phyloP scores from a whole-genome alignment of 106 monocot species.

The Apostasia shenzhenica region DNA sequence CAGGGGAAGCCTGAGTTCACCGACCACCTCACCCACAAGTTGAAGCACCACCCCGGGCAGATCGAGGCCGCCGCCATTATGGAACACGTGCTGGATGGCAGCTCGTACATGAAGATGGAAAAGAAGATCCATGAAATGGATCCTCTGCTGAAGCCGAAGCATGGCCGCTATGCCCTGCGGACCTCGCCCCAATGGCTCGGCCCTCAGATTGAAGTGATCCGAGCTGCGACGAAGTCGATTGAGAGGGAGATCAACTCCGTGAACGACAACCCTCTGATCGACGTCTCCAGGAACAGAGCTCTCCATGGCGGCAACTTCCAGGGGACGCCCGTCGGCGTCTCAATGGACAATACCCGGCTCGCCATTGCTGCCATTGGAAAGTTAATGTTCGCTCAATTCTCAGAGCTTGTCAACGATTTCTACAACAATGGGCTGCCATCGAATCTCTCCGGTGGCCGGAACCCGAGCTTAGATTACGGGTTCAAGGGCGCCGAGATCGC shows the following conservation, averaged over 20 bases:
- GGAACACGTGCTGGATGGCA: conserved; percentile 78
- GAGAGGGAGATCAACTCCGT: conserved; percentile 97
- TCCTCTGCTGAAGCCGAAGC: conserved; percentile 69
- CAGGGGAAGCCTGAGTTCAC: conserved; percentile 93
- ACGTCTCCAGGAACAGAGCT: conserved; percentile 76
- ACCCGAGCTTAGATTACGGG: conserved; percentile 96
- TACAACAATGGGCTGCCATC: conserved; percentile 96
- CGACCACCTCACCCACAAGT: conserved; percentile 89
- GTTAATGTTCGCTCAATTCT: conserved; percentile 96
- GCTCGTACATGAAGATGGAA: conserved; percentile 60
- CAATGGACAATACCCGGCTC: conserved; percentile 88
- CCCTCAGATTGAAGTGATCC: conserved; percentile 77
- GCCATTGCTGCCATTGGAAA: conserved; percentile 91
- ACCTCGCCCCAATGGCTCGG: conserved; percentile 85
- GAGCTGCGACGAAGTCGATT: conserved; percentile 54
- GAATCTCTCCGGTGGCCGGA: conserved; percentile 69
- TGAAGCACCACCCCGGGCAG: conserved; percentile 95
- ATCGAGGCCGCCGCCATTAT: conserved; percentile 92
- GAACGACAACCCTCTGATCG: conserved; percentile 94
- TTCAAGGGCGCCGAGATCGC: conserved; percentile 99
- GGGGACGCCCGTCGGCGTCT: conserved; percentile 90
- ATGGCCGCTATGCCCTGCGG: conserved; percentile 70
- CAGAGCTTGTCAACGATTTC: conserved; percentile 88
- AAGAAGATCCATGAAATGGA: conserved; percentile 55
- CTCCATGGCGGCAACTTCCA: conserved; percentile 98